Conservation (phyloP, 2,329 filamentous ascomycete genomes). For the Sporothrix pseudoabietina region DNA sequence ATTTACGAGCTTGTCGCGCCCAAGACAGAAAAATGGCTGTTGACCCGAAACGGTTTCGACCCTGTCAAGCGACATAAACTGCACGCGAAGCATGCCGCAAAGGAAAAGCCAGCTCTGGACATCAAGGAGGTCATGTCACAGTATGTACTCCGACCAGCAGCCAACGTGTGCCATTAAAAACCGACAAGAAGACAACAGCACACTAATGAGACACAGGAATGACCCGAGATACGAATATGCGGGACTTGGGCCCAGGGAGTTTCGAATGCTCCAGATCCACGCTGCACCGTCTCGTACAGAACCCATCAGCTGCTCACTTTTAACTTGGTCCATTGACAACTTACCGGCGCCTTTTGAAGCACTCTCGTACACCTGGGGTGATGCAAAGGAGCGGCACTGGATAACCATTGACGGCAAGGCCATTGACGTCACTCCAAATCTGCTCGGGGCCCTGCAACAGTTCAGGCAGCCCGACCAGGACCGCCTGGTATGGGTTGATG, state of each 20-base stretch:
- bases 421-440: neutral
- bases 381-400: slow-evolving; percentile 11
- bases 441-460: neutral
- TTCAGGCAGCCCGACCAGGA: neutral
- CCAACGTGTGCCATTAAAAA: neutral
- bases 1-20: neutral
- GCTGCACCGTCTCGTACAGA: neutral
- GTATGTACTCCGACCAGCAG: neutral
- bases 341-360: neutral
- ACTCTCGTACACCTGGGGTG: slow-evolving; percentile 18
- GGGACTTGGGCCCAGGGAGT: neutral
- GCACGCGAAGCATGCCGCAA: neutral
- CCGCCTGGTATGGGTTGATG: slow-evolving; percentile 14
- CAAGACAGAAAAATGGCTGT: slow-evolving; percentile 11
- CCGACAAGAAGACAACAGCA: neutral
- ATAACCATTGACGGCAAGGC: slow-evolving; percentile 1
- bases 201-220: neutral
- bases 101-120: neutral
- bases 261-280: slow-evolving; percentile 16
- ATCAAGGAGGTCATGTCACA: neutral
- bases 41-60: neutral
- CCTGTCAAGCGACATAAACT: neutral
- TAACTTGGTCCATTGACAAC: slow-evolving; percentile 4
- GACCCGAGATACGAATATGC: neutral
- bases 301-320: slow-evolving; percentile 6